These are phyloP conservation scores for Fusarium veterinarium DNA, from an alignment of 2,329 filamentous ascomycete species.

Conservation along the genomic window DNA sequence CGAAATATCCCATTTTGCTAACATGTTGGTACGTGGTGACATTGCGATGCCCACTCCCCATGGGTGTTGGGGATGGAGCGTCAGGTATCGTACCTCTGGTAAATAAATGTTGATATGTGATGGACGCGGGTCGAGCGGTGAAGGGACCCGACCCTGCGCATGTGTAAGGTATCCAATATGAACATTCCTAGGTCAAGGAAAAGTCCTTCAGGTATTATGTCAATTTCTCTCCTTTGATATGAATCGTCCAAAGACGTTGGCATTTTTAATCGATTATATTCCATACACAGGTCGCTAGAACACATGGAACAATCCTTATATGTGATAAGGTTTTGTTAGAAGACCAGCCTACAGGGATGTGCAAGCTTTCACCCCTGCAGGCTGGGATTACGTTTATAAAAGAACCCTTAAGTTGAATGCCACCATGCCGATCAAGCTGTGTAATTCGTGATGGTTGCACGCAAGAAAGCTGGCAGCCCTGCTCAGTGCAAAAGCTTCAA, in stretches of 20 bases:
- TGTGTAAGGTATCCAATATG: neutral
- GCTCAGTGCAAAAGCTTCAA: neutral
- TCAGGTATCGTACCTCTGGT: neutral
- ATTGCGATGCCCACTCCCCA: neutral
- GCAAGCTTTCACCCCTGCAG: neutral
- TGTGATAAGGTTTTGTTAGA: slow-evolving; percentile 10
- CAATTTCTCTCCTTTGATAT: neutral
- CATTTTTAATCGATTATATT: neutral
- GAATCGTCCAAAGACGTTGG: neutral
- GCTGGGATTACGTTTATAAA: neutral
- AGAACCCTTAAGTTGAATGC: neutral
- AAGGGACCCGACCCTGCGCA: neutral
- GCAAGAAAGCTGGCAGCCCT: neutral
- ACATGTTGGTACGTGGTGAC: neutral
- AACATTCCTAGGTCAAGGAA: neutral
- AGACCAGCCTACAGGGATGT: neutral
- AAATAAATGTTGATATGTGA: slow-evolving; percentile 3
- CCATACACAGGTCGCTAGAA: neutral
- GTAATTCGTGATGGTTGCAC: neutral
- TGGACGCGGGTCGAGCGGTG: slow-evolving; percentile 13
- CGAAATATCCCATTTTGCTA: neutral
- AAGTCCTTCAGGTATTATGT: neutral
- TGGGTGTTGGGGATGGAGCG: neutral
- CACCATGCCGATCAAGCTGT: neutral
- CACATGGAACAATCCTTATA: neutral